Evolutionary conservation across 1,284 basidiomycete species (phyloP).

Genomic region (Ceratobasidium sp.): DNA sequence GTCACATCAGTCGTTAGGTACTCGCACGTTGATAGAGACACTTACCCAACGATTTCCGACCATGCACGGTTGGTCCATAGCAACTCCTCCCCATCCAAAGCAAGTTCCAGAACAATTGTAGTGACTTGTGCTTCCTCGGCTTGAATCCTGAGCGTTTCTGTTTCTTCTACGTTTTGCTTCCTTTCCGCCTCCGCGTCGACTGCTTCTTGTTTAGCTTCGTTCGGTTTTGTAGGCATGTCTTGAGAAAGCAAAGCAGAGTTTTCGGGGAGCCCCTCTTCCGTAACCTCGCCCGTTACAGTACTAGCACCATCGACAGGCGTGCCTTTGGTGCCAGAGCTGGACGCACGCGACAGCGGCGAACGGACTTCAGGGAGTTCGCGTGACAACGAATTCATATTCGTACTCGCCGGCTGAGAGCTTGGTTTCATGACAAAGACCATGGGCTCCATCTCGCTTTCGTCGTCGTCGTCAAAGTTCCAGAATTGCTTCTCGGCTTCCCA

Average conservation of each 20-base stretch:
- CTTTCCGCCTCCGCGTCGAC: conserved; percentile 48
- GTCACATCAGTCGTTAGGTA: conserved; percentile 25
- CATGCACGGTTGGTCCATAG: conserved; percentile 96
- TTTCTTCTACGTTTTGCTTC: conserved; percentile 68
- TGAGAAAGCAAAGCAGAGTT: conserved; percentile 34
- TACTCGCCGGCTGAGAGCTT: conserved; percentile 57
- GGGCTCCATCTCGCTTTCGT: conserved; percentile 75
- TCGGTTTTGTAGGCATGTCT: conserved; percentile 24
- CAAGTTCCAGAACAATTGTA: conserved; percentile 95
- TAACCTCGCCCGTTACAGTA: conserved; percentile 25
- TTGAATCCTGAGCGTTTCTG: conserved; percentile 83
- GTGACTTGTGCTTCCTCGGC: conserved; percentile 94
- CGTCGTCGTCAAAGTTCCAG: conserved; percentile 97
- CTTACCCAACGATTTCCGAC: conserved; percentile 92
- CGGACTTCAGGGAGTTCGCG: conserved; percentile 38
- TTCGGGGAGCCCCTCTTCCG: conserved; percentile 33
- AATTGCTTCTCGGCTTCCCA: conserved; percentile 99
- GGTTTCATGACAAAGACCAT: conserved; percentile 90
- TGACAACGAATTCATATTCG: conserved; percentile 26
- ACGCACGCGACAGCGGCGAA: conserved; percentile 23
- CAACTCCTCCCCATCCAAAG: conserved; percentile 91
- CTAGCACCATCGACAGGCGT: conserved; percentile 21
- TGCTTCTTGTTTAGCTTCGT: conserved; percentile 22
- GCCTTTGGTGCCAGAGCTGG: conserved; percentile 25
- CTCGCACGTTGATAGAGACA: conserved; percentile 49